Percentiles rank a stretch among this genome's conserved stretches.
Evolutionary conservation across 192 early-diverging fungal species (phyloP).

Genomic region (Linnemannia hyalina): DNA sequence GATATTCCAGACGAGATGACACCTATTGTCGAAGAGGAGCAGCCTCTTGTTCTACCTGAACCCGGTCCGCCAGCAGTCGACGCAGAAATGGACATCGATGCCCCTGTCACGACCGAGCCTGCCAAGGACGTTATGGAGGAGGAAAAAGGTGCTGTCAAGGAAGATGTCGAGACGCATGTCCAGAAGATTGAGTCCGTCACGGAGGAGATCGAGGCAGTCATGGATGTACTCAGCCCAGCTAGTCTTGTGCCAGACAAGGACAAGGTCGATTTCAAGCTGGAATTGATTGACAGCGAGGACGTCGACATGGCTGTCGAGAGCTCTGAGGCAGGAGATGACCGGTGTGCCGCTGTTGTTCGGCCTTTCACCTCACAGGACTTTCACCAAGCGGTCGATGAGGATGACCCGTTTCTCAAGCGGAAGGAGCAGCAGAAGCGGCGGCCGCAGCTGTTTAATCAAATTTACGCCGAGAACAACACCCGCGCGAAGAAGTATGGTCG

Average conservation of each 20-base stretch:
- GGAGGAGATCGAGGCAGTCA: slow-evolving; percentile 7
- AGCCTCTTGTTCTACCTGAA: slow-evolving; percentile 16
- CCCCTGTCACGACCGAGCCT: neutral
- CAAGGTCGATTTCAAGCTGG: slow-evolving; percentile 31
- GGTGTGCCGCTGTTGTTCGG: slow-evolving; percentile 13
- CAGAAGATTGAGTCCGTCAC: neutral
- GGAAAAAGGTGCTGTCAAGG: neutral
- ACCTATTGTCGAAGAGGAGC: neutral
- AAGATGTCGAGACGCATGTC: slow-evolving; percentile 1
- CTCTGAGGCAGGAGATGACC: slow-evolving; percentile 9
- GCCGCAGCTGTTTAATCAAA: slow-evolving; percentile 59
- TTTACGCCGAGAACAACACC: slow-evolving; percentile 54
- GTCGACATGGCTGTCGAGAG: slow-evolving; percentile 12
- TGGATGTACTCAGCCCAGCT: slow-evolving; percentile 18
- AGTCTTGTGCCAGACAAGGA: slow-evolving; percentile 36
- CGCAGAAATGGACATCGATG: slow-evolving; percentile 10
- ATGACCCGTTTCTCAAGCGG: slow-evolving; percentile 42
- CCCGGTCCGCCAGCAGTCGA: neutral
- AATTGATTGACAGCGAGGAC: slow-evolving; percentile 29
- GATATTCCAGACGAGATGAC: neutral
- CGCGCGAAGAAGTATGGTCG: slow-evolving; percentile 54
- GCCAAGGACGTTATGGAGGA: neutral
- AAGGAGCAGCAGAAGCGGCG: slow-evolving; percentile 49
- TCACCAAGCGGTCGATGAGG: slow-evolving; percentile 20
- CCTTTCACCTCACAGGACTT: slow-evolving; percentile 28